phyloP scores from a whole-genome alignment of 1,139 yeast genomes.

The Scheffersomyces titani region DNA sequence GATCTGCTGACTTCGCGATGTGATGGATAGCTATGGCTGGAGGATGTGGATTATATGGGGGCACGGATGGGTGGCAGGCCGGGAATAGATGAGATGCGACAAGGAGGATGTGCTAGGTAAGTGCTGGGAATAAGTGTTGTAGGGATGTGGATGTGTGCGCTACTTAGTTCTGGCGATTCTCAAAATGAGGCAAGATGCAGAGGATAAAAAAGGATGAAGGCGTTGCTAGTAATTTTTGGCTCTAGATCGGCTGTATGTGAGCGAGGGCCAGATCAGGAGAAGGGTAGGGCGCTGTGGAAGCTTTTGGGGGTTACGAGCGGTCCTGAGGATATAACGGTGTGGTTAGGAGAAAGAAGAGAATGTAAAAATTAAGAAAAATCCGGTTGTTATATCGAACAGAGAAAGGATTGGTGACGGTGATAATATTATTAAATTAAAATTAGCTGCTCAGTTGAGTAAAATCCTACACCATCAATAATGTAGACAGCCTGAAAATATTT shows the following conservation, averaged over 20 bases:
- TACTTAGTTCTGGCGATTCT: neutral
- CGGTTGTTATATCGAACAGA: neutral
- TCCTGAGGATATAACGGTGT: neutral
- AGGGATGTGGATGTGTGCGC: neutral
- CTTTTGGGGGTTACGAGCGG: neutral
- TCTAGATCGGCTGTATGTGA: slow-evolving; percentile 1
- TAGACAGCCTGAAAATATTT: neutral
- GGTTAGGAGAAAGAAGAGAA: neutral
- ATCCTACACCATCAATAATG: neutral
- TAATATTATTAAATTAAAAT: no score
- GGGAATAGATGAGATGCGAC: neutral
- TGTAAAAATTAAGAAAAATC: neutral
- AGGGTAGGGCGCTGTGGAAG: slow-evolving; percentile 1
- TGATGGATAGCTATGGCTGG: neutral
- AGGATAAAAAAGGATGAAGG: slow-evolving; percentile 7
- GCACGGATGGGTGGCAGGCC: no score
- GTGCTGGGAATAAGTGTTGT: neutral
- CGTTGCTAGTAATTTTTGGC: neutral
- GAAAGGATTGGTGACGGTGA: neutral
- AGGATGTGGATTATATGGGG: neutral
- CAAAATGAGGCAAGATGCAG: slow-evolving; percentile 5
- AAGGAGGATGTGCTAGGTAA: neutral
- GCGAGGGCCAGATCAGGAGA: slow-evolving; percentile 3
- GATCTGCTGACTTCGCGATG: neutral
- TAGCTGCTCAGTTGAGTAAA: neutral